Base-by-base conservation (phyloP, 176 grass and related monocot genomes). In the Olyra latifolia region DNA sequence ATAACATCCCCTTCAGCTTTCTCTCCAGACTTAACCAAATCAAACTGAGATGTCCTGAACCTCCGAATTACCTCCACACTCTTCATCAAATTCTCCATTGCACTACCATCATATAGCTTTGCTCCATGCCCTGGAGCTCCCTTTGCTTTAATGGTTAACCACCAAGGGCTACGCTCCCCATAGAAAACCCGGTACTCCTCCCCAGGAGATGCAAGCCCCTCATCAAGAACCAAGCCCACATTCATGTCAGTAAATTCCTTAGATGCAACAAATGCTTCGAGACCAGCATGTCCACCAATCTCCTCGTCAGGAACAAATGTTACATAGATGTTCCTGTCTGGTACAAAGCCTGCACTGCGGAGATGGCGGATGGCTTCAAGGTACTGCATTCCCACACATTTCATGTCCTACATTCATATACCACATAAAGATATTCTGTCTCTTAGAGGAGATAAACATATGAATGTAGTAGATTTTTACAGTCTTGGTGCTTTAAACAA, bases 361-460 rank as follows among this genome's bases (percentile, higher is more conserved):
- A 98, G 90, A 70, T 50, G 83, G 6, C 81, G 88, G n/a, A 98
- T 75, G n/a, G 95, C 95, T 80, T 98, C 95, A 47, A 98, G 86
- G 71, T 98, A 98, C 85, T 98, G 95, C 83, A 98, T 91, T 24
- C 95, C 95, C 25, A 98, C 95, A 42, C 95, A 98, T 83, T 98
- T 98, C 95, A 95, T 98, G 73, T 98, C 95, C 92, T 95, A 56
- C 52, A 77, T 9, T 46, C 6, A 84, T 44, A n/a, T 75, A 58
- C 54, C 32, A 83, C 19, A 28, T 0, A 40, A 83, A 54, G 3
- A 44, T 12, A 20, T 60, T 62, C 22, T 2, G 59, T 54, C 5
- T 53, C 29, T 74, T 25, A 63, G 54, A 74, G 69, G 10, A 20
- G 24, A 60, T 78, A 70, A 62, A 66, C 23, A 72, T n/a, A n/a